Base-by-base conservation (phyloP, 2,329 filamentous ascomycete genomes). In the Colletotrichum sp. region DNA sequence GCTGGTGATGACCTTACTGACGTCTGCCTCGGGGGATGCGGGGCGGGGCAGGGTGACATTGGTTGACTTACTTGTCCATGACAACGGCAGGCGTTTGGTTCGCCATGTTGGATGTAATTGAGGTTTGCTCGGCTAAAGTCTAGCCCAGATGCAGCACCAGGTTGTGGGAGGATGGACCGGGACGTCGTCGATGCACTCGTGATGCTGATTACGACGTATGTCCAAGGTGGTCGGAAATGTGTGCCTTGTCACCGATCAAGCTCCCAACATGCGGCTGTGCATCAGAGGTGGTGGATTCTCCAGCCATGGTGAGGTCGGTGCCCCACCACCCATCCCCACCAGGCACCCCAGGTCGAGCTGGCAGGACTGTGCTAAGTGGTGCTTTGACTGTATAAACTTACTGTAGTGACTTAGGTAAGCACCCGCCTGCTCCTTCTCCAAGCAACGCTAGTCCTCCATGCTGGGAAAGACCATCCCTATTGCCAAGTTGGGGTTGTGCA, bases 31-130 rank as follows among this genome's bases (percentile, higher is more conserved):
- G 66, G 79, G 79, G 79, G 75, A 76, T 82, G 80, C 78, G 83
- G 80, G 81, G 82, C 77, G 67, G 67, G 81, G 82, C 77, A 71
- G 67, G 74, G 74, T 73, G 70, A 77, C 65, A 72, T 76, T 76
- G 70, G 55, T 85, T 77, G 82, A 91, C 95, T 88, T 94, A 98
- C 97, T 99, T 99, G 97, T 99, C 97, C 96, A 99, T 99, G 95
- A 99, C 97, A 98, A 99, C 97, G 95, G 97, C 97, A 83, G 97
- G 97, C 85, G 97, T 99, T 93, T 99, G 96, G 89, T 94, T 94
- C 85, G 97, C 96, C 97, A 99, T 99, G 30, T 55, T 67, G 63
- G 26, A 64, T 71, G 63, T 64, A n/a, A 61, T 43, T 67, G 21
- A 55, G 65, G 66, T 68, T 64, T 66, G n/a, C 75, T 77, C 65